Evolutionary conservation across 2,329 filamentous ascomycete species (phyloP), one percentile per base, ranked within the genome.

Genomic region (Sporothrix pallida): DNA sequence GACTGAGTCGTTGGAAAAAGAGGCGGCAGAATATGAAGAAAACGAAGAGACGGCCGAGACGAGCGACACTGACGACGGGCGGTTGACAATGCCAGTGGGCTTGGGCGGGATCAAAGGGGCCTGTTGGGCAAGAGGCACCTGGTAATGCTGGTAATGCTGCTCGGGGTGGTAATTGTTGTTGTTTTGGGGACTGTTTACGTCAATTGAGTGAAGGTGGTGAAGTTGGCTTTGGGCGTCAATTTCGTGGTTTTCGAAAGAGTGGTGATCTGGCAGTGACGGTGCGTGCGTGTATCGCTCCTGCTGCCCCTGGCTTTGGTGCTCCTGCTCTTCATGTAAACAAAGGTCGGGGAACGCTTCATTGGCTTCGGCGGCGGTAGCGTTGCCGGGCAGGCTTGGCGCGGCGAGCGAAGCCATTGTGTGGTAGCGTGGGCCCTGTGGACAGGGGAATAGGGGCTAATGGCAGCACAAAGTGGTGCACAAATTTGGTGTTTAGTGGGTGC

Each of bases 341-440:
- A 83, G 81, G 79, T 81, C 80, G 77, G 82, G 81, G 80, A 83
- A 83, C 78, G 80, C 79, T 77, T 82, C 79, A 74, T 78, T 79
- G 76, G 73, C 70, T 46, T 48, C 68, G 62, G 68, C 37, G 69
- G 70, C 62, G 23, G 65, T 42, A 56, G 72, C 71, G 73, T 74
- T 74, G 73, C 73, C 68, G 73, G 67, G 73, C 58, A 72, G 73
- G 73, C 44, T 68, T 73, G 72, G 72, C 68, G 72, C 63, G 54
- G 63, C 37, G 65, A 63, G 13, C 15, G 65, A 13, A 48, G 56
- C 68, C 67, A 52, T 48, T 62, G 23, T 52, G 52, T 44, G 48
- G 62, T 6, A 26, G 42, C 9, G 62, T 67, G 42, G 31, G 31
- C 20, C 20, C 62, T 67, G 62, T 67, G 62, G 62, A 67, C 62